Evolutionary conservation across 176 grass and related monocot species (phyloP).

Genomic region (Melocanna baccifera): DNA sequence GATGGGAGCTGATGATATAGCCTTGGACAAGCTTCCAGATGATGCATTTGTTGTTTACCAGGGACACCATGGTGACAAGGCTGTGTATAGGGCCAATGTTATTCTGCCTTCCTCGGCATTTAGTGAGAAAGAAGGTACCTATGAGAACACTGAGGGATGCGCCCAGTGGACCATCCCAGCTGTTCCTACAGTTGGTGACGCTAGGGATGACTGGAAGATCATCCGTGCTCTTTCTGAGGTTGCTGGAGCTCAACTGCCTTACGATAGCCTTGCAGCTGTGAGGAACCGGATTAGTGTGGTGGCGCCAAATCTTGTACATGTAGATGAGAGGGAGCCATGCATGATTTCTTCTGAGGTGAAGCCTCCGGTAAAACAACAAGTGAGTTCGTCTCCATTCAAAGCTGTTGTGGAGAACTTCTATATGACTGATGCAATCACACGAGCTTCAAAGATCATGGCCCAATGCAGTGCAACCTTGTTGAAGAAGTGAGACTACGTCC

Average conservation of each 20-base stretch:
- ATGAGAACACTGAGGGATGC: slow-evolving; percentile 95
- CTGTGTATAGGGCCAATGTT: slow-evolving; percentile 85
- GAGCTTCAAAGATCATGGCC: slow-evolving; percentile 98
- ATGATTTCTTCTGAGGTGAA: slow-evolving; percentile 66
- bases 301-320: slow-evolving; percentile 66
- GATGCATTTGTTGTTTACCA: slow-evolving; percentile 98
- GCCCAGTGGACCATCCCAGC: slow-evolving; percentile 90
- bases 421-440: slow-evolving; percentile 90
- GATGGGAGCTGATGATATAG: slow-evolving; percentile 93
- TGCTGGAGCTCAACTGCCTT: slow-evolving; percentile 58
- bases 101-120: slow-evolving; percentile 90
- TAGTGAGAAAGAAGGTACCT: slow-evolving; percentile 96
- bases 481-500: slow-evolving; percentile 60
- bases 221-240: slow-evolving; percentile 85
- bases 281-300: slow-evolving; percentile 64
- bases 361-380: slow-evolving; percentile 52
- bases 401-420: slow-evolving; percentile 80
- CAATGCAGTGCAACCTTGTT: slow-evolving; percentile 79
- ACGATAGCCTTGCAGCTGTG: slow-evolving; percentile 51
- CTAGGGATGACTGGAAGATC: slow-evolving; percentile 99
- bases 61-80: slow-evolving; percentile 93
- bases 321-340: slow-evolving; percentile 76
- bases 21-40: slow-evolving; percentile 76
- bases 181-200: slow-evolving; percentile 91
- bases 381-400: slow-evolving; percentile 62